Conservation (phyloP, 179 eudicot species). For the Spinacia oleracea region DNA sequence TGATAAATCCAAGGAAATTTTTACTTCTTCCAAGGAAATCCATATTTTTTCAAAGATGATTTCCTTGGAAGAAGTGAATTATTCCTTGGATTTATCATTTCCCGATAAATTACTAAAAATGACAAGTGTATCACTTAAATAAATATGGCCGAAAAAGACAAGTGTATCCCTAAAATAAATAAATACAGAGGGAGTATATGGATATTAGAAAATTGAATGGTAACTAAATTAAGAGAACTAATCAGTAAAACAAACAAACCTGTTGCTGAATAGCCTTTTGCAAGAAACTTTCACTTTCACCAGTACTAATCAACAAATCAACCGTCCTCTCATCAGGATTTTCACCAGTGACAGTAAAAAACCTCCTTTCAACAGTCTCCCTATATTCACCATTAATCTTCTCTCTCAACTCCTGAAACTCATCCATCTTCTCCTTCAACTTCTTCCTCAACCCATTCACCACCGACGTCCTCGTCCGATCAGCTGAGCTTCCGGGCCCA, state of each 20-base stretch:
- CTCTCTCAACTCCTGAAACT: constrained; percentile 35
- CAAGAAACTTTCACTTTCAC: constrained; percentile 38
- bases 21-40: too few relatives aligned
- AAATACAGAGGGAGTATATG: too few relatives aligned
- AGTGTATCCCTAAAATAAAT: too few relatives aligned
- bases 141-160: too few relatives aligned
- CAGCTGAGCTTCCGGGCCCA: constrained; percentile 40
- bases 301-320: constrained; percentile 37
- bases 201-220: not conserved
- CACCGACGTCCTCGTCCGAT: constrained; percentile 30
- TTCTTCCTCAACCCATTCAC: constrained; percentile 36
- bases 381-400: constrained; percentile 36
- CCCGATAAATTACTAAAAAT: too few relatives aligned
- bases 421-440: constrained; percentile 39
- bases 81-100: too few relatives aligned
- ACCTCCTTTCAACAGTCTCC: constrained; percentile 38
- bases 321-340: constrained; percentile 37
- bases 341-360: constrained; percentile 43
- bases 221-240: not conserved
- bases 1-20: too few relatives aligned
- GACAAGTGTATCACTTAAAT: too few relatives aligned
- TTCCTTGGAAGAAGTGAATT: too few relatives aligned
- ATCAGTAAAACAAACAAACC: constrained; percentile 13
- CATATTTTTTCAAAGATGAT: too few relatives aligned
- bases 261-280: constrained; percentile 43